A percentile compares a stretch with the other conserved stretches of the same genome.
Evolutionary conservation across 768 basidiomycete species (phyloP).

Genomic region (Pisolithus tinctorius): DNA sequence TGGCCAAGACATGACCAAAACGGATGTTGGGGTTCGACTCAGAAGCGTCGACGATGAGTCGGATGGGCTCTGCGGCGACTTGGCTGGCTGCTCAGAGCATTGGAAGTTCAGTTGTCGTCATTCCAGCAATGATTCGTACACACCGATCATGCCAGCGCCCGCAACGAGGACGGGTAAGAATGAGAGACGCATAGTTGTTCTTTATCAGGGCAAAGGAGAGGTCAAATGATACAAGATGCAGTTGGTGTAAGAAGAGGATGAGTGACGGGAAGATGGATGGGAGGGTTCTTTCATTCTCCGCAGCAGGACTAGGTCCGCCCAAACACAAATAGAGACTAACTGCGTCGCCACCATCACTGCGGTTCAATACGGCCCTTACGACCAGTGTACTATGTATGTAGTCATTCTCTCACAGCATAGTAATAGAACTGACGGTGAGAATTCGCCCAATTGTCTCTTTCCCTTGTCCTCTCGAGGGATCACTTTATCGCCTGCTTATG

Average conservation of each 20-base stretch:
- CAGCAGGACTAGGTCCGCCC: neutral
- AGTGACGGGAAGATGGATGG: too few relatives aligned
- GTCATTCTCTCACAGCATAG: neutral
- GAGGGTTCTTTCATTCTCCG: neutral
- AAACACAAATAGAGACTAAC: neutral
- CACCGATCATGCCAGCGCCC: slow-evolving; percentile 27
- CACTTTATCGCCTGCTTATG: too few relatives aligned
- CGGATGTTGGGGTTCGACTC: slow-evolving; percentile 28
- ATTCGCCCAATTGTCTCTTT: too few relatives aligned
- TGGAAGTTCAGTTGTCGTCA: neutral
- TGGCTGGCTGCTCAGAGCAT: slow-evolving; percentile 20
- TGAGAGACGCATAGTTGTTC: slow-evolving; percentile 30
- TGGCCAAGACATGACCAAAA: slow-evolving; percentile 32
- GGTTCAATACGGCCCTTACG: neutral
- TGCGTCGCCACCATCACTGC: neutral
- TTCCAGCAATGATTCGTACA: slow-evolving; percentile 4
- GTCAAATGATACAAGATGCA: neutral
- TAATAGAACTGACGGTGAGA: too few relatives aligned
- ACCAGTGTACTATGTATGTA: neutral
- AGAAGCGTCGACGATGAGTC: slow-evolving; percentile 34
- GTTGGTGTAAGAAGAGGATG: neutral
- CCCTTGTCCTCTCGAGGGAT: too few relatives aligned
- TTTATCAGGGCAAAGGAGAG: neutral
- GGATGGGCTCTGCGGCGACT: slow-evolving; percentile 45
- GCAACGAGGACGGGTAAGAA: slow-evolving; percentile 32